phyloP scores from a whole-genome alignment of 768 basidiomycete genomes.

The Lentinula sp. region DNA sequence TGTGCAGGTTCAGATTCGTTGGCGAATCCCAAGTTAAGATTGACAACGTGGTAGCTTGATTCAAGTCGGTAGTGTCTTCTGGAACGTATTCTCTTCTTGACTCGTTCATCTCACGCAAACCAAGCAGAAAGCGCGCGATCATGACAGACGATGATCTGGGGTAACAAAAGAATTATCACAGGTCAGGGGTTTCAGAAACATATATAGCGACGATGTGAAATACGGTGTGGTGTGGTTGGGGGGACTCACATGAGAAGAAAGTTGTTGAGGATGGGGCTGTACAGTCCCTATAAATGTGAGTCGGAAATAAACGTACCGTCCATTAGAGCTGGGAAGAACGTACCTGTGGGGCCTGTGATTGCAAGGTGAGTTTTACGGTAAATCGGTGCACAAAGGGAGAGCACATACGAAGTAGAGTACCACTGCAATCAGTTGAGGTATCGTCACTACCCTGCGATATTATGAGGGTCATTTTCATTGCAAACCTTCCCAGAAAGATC shows the following conservation, averaged over 20 bases:
- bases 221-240: not conserved
- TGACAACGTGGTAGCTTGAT: not conserved
- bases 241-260: not conserved
- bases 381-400: not conserved
- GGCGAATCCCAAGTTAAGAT: not conserved
- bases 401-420: not conserved
- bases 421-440: not conserved
- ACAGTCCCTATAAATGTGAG: not conserved
- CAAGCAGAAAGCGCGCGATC: not conserved
- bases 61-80: not conserved
- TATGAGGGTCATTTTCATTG: not conserved
- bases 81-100: not conserved
- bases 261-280: conserved; percentile 1
- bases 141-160: not conserved
- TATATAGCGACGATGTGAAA: not conserved
- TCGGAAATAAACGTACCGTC: not conserved
- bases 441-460: not conserved
- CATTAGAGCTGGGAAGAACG: not conserved
- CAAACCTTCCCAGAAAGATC: not conserved
- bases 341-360: not conserved
- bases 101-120: not conserved
- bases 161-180: not conserved
- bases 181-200: not conserved
- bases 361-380: not conserved
- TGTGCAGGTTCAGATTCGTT: too few relatives aligned